A percentile compares a stretch with the other conserved stretches of the same genome.
Evolutionary conservation across 2,329 filamentous ascomycete genomes (phyloP).

Genomic region (Clarireedia hainanense): DNA sequence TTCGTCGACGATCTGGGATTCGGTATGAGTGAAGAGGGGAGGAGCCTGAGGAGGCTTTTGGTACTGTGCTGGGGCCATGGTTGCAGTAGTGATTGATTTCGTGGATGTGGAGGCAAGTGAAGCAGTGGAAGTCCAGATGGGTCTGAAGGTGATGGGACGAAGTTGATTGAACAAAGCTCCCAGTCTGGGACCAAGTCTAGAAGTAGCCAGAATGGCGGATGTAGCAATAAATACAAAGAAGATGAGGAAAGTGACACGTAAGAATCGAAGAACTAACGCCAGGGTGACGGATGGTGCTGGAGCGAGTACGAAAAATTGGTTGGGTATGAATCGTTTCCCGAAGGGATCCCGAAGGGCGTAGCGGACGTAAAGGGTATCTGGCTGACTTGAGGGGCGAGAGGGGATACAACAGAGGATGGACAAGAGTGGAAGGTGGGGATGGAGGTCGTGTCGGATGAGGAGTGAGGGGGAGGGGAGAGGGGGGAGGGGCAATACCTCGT

Average conservation of each 20-base stretch:
- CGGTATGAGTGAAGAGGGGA: conserved; percentile 68
- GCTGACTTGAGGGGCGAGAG: too few relatives aligned
- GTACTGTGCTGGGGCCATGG: conserved; percentile 61
- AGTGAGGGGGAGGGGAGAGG: too few relatives aligned
- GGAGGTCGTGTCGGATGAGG: too few relatives aligned
- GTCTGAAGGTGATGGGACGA: conserved; percentile 26
- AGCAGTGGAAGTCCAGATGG: conserved; percentile 1
- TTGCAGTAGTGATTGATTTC: conserved; percentile 37
- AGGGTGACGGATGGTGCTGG: not conserved
- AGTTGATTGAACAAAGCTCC: conserved; percentile 50
- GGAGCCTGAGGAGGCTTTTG: conserved; percentile 69
- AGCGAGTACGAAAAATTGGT: not conserved
- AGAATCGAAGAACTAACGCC: conserved; percentile 12
- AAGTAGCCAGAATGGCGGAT: conserved; percentile 58
- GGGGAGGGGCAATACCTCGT: too few relatives aligned
- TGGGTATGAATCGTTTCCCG: not conserved
- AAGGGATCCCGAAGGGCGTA: too few relatives aligned
- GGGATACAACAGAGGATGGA: too few relatives aligned
- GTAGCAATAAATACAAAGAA: conserved; percentile 48
- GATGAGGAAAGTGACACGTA: conserved; percentile 39
- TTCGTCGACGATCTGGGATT: conserved; percentile 58
- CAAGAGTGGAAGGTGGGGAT: not conserved
- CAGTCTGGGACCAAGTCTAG: conserved; percentile 41
- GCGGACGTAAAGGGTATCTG: too few relatives aligned
- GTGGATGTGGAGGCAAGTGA: not conserved